These are phyloP conservation scores for Daldinia eschscholtzii DNA, from an alignment of 2,329 filamentous ascomycete genomes.

Conservation along the genomic window DNA sequence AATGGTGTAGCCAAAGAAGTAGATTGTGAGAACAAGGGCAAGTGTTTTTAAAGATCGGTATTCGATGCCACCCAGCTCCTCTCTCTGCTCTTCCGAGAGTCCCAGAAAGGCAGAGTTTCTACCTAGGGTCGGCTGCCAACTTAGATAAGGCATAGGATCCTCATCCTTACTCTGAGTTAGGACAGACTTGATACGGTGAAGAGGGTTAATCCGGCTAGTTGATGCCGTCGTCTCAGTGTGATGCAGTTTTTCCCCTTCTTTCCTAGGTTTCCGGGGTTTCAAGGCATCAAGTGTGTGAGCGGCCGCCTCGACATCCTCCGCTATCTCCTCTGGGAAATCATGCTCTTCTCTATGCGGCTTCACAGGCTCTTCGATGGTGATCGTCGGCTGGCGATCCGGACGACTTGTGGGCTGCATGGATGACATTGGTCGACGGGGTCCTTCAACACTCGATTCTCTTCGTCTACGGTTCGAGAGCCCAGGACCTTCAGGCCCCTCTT, in stretches of 20 bases:
- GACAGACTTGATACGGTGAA: conserved; percentile 68
- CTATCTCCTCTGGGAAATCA: conserved; percentile 52
- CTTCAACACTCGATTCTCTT: conserved; percentile 50
- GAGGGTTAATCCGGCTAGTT: conserved; percentile 52
- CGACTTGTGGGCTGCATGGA: conserved; percentile 36
- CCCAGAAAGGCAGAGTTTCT: conserved; percentile 94
- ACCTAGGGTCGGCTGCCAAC: conserved; percentile 91
- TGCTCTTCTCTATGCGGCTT: conserved; percentile 54
- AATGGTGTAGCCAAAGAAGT: conserved; percentile 86
- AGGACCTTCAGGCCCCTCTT: conserved; percentile 46
- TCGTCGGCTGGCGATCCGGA: conserved; percentile 65
- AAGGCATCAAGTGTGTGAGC: conserved; percentile 58
- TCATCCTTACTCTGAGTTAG: conserved; percentile 66
- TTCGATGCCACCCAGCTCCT: conserved; percentile 96
- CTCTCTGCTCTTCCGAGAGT: conserved; percentile 88
- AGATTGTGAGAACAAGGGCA: conserved; percentile 79
- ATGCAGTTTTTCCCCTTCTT: conserved; percentile 55
- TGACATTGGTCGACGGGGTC: conserved; percentile 28
- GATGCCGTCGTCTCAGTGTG: conserved; percentile 54
- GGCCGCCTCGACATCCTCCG: conserved; percentile 59
- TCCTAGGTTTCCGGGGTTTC: conserved; percentile 59
- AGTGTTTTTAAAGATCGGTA: conserved; percentile 92
- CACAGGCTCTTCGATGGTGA: conserved; percentile 76
- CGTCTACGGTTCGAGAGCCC: conserved; percentile 50
- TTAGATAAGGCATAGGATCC: conserved; percentile 84